Conservation (phyloP, 352 stramenopile species). For the Phytopythium cucurbitacearum region DNA sequence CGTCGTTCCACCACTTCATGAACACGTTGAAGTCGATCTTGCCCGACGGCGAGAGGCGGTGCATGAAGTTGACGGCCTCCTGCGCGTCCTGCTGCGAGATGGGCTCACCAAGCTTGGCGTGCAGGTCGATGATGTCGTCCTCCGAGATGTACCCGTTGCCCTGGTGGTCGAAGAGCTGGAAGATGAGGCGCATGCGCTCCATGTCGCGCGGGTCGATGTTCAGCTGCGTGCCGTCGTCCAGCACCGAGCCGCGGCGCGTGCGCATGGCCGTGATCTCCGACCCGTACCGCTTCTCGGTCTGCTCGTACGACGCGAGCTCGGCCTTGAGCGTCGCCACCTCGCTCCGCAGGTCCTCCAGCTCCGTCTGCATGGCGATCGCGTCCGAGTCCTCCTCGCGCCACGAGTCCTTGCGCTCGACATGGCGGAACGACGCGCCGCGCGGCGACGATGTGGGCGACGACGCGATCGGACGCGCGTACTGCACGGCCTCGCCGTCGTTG, state of each 20-base stretch:
- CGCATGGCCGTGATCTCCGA: conserved; percentile 47
- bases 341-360: conserved; percentile 72
- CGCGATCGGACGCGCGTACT: conserved; percentile 64
- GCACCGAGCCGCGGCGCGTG: conserved; percentile 53
- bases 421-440: conserved; percentile 33
- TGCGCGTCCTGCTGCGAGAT: conserved; percentile 71
- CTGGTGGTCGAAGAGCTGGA: conserved; percentile 79
- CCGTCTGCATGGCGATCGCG: conserved; percentile 49
- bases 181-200: conserved; percentile 84
- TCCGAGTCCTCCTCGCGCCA: conserved; percentile 79
- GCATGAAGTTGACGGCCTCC: conserved; percentile 72
- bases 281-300: conserved; percentile 75
- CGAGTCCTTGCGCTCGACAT: conserved; percentile 58
- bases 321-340: conserved; percentile 68
- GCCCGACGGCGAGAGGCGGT: conserved; percentile 40
- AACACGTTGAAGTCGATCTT: conserved; percentile 85
- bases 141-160: conserved; percentile 76
- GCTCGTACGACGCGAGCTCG: conserved; percentile 69
- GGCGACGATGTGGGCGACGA: conserved; percentile 62
- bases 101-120: conserved; percentile 79
- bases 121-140: conserved; percentile 72
- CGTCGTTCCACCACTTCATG: conserved; percentile 89
- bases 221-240: conserved; percentile 77
- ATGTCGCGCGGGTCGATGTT: conserved; percentile 79
- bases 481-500: conserved; percentile 53